These are phyloP conservation scores for Clavariopsis aquatica DNA, from an alignment of 495 filamentous ascomycete genomes.

Conservation along the genomic window DNA sequence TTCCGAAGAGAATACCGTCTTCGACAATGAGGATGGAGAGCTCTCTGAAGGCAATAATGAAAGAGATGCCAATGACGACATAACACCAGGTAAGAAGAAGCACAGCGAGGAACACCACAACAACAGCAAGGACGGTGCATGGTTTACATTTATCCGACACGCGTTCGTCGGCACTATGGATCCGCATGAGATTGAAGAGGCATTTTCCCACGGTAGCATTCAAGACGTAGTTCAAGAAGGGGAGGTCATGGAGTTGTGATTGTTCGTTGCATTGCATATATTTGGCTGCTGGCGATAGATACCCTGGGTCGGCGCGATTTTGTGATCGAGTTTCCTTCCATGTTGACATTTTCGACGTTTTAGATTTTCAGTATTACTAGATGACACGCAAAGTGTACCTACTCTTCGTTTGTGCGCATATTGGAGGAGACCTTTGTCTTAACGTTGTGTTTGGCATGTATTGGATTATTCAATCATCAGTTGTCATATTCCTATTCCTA, in stretches of 20 bases:
- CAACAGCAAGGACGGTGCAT: constrained; percentile 56
- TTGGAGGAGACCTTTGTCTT: too few species aligned
- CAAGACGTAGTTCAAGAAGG: not conserved
- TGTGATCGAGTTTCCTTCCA: too few species aligned
- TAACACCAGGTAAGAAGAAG: constrained; percentile 43
- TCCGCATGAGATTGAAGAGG: constrained; percentile 55
- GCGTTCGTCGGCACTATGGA: constrained; percentile 77
- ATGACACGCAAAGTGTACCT: too few species aligned
- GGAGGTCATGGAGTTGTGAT: constrained; percentile 24
- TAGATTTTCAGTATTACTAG: too few species aligned
- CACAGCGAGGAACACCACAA: constrained; percentile 50
- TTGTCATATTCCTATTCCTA: too few species aligned
- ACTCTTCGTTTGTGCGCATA: too few species aligned
- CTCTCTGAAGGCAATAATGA: constrained; percentile 27
- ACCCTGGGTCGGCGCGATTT: too few species aligned
- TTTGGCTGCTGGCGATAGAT: too few species aligned
- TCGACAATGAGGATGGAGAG: constrained; percentile 33
- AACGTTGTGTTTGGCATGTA: too few species aligned
- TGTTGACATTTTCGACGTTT: too few species aligned
- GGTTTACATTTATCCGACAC: constrained; percentile 73
- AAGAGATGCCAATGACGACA: constrained; percentile 28
- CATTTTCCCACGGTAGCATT: constrained; percentile 35
- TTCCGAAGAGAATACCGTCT: constrained; percentile 18
- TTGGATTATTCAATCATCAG: too few species aligned
- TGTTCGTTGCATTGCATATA: too few species aligned